These are phyloP conservation scores for Discostella stelligeroides DNA, from an alignment of 108 stramenopile genomes.

Conservation along the genomic window DNA sequence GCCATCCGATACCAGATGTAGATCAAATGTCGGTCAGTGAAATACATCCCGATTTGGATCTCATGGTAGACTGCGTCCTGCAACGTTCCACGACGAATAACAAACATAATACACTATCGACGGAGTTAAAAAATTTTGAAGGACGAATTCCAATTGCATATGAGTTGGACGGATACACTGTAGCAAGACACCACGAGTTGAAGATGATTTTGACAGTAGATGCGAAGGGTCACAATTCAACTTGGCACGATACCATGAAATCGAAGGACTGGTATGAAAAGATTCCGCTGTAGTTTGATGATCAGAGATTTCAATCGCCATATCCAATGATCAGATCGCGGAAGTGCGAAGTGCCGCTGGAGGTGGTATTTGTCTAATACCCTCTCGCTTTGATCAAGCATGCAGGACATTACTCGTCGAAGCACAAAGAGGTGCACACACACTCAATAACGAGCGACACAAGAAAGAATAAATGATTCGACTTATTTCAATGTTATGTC, in stretches of 20 bases:
- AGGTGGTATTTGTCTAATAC: too few relatives aligned
- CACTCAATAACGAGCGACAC: too few relatives aligned
- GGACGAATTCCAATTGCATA: slow-evolving; percentile 49
- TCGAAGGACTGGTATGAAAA: slow-evolving; percentile 18
- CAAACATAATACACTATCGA: slow-evolving; percentile 31
- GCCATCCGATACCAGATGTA: slow-evolving; percentile 49
- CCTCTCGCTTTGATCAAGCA: too few relatives aligned
- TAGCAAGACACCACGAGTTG: slow-evolving; percentile 50
- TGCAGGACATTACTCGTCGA: too few relatives aligned
- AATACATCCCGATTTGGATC: slow-evolving; percentile 53
- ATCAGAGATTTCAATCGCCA: too few relatives aligned
- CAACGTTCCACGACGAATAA: slow-evolving; percentile 20
- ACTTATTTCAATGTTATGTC: too few relatives aligned
- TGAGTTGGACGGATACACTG: slow-evolving; percentile 35
- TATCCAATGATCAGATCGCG: too few relatives aligned
- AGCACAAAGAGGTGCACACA: too few relatives aligned
- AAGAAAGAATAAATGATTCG: too few relatives aligned
- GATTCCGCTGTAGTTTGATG: slow-evolving; percentile 4
- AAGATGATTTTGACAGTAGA: slow-evolving; percentile 37
- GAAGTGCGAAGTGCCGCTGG: too few relatives aligned
- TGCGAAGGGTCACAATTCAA: slow-evolving; percentile 24
- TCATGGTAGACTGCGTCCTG: slow-evolving; percentile 51
- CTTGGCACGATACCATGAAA: slow-evolving; percentile 41
- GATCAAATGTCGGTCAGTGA: slow-evolving; percentile 36
- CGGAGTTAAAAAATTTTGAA: slow-evolving; percentile 33